Evolutionary conservation across 129 eudicot species (phyloP).

Genomic region (Ambrosia trifida): DNA sequence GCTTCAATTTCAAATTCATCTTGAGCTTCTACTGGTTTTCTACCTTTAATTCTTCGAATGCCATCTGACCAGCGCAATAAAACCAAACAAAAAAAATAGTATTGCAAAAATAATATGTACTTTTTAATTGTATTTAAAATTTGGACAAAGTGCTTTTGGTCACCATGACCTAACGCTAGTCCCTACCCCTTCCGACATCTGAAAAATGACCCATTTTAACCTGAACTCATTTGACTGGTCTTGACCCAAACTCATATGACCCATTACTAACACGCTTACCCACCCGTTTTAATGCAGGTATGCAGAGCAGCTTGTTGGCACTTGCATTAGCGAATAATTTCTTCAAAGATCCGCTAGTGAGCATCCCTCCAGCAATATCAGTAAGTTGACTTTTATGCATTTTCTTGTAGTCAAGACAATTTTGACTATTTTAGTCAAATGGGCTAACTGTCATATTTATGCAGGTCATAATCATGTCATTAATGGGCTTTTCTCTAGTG

Average conservation of each 20-base stretch:
- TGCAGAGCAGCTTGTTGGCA: constrained; percentile 92
- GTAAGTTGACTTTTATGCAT: constrained; percentile 37
- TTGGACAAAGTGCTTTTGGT: neutral
- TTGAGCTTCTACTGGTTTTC: too few species aligned
- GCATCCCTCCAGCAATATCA: constrained; percentile 87
- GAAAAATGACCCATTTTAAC: too few species aligned
- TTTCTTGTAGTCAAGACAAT: neutral
- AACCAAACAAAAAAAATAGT: too few species aligned
- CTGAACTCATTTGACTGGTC: neutral
- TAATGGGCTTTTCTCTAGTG: constrained; percentile 83
- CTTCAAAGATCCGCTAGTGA: constrained; percentile 73
- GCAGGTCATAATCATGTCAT: constrained; percentile 83
- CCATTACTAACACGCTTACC: neutral
- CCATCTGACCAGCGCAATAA: too few species aligned
- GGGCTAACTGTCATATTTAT: neutral
- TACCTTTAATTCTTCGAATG: too few species aligned
- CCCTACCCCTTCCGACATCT: neutral
- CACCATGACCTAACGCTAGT: neutral
- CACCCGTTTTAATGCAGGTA: constrained; percentile 43
- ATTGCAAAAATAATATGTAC: neutral
- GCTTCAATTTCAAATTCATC: neutral
- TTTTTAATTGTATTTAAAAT: neutral
- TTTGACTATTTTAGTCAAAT: constrained; percentile 12
- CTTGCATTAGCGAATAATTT: constrained; percentile 87
- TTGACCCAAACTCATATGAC: neutral